Base-by-base conservation (phyloP, 2,329 filamentous ascomycete species). In the Septoria petroselini region DNA sequence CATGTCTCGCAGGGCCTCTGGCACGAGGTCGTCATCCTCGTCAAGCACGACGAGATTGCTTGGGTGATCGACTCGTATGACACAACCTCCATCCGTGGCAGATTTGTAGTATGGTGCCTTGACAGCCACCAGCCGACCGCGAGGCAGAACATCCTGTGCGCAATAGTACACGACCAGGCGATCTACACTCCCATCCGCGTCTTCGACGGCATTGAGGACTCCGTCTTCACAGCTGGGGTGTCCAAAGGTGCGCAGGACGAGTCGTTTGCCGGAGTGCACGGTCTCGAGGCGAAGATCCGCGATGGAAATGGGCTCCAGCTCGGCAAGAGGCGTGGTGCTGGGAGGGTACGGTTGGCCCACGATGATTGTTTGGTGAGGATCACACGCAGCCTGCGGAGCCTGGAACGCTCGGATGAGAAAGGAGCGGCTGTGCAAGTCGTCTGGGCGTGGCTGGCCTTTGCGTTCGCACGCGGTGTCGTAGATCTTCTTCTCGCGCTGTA, bases 121-220 rank as follows among this genome's bases (percentile, higher is more conserved):
- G 39, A 65, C 47, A 0, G 61, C 60, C n/a, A 65, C 25, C 7
- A 62, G 23, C 5, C 33, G 27, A 9, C 41, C 52, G 6, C 43
- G 11, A 0, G 54, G 52, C 2, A 64, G 33, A 2, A 57, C 39
- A 4, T 55, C 41, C 2, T 50, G 27, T 1, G 49, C 27, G 8
- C 41, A 14, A 7, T 53, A 31, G 43, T 54, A 59, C 19, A 63
- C 41, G 1, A 52, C 30, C 5, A 63, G 25, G 2, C 52, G 42
- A 38, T 72, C 58, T 60, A 71, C 59, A 56, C 70, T 53, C 59
- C 70, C 50, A 50, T 67, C 17, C 53, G 71, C 41, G 64, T 74
- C 61, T 49, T 65, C 53, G 61, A 73, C 55, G 48, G 46, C 52
- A 17, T 50, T 58, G 30, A 52, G 34, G 2, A 59, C 41, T 1